These are phyloP conservation scores for Fusarium verrucosum DNA, from an alignment of 2,329 filamentous ascomycete species.

Conservation along the genomic window DNA sequence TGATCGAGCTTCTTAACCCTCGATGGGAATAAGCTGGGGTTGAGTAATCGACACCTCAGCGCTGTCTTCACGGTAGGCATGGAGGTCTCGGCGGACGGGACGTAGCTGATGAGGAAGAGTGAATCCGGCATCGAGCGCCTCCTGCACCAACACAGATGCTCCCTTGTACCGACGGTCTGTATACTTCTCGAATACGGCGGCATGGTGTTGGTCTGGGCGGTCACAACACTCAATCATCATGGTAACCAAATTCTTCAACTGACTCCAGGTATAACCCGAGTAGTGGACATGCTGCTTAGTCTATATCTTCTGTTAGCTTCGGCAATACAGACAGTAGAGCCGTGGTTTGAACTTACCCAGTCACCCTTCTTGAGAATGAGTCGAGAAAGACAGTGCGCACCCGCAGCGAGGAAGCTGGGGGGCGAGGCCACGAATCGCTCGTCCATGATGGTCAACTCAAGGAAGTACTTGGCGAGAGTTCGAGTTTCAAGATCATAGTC, in stretches of 20 bases:
- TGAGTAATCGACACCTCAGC: conserved; percentile 44
- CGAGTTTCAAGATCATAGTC: conserved; percentile 96
- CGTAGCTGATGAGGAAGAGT: conserved; percentile 54
- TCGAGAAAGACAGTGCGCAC: conserved; percentile 89
- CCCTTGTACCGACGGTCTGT: conserved; percentile 86
- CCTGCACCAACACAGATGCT: conserved; percentile 81
- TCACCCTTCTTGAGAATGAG: conserved; percentile 89
- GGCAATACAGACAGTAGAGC: neutral
- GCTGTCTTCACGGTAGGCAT: conserved; percentile 34
- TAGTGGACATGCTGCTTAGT: conserved; percentile 87
- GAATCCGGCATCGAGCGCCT: conserved; percentile 72
- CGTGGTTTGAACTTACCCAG: conserved; percentile 73
- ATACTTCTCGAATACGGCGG: conserved; percentile 92
- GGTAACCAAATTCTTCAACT: conserved; percentile 79
- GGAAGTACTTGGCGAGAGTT: conserved; percentile 96
- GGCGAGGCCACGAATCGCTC: conserved; percentile 93
- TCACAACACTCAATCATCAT: conserved; percentile 91
- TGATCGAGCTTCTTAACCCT: conserved; percentile 39
- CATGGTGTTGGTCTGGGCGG: conserved; percentile 81
- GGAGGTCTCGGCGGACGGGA: conserved; percentile 50
- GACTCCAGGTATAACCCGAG: conserved; percentile 88
- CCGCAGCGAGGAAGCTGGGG: conserved; percentile 89
- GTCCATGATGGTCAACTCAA: conserved; percentile 97
- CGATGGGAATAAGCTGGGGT: conserved; percentile 46
- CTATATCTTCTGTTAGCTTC: conserved; percentile 59